Evolutionary conservation across 768 basidiomycete genomes (phyloP).

Genomic region (Leucosporidium creatinivorum): DNA sequence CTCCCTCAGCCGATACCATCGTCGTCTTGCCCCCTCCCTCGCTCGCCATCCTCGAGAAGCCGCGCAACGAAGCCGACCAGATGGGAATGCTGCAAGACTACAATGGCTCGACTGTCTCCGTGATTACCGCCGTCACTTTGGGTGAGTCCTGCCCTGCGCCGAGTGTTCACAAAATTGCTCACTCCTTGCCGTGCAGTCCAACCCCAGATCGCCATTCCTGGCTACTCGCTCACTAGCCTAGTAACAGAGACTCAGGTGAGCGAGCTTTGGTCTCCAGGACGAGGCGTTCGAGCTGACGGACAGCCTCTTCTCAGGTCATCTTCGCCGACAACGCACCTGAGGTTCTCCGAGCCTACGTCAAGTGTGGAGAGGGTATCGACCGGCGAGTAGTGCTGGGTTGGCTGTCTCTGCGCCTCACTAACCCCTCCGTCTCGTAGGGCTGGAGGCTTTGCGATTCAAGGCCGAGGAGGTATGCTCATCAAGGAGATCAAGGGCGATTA

Average conservation of each 20-base stretch:
- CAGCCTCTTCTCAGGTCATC: constrained; percentile 14
- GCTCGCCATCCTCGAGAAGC: constrained; percentile 74
- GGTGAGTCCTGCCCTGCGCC: constrained; percentile 41
- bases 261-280: neutral
- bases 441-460: constrained; percentile 91
- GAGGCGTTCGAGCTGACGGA: neutral
- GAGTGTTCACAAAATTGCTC: neutral
- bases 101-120: constrained; percentile 79
- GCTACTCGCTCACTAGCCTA: constrained; percentile 9
- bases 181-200: constrained; percentile 5
- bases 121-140: constrained; percentile 81
- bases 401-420: constrained; percentile 50
- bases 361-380: constrained; percentile 27
- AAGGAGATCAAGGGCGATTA: constrained; percentile 68
- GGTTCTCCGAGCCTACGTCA: constrained; percentile 31
- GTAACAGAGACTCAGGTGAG: neutral
- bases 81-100: constrained; percentile 77
- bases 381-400: neutral
- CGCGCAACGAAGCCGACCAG: constrained; percentile 67
- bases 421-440: constrained; percentile 67
- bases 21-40: constrained; percentile 65
- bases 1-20: constrained; percentile 77
- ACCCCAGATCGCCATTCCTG: constrained; percentile 18
- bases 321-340: constrained; percentile 27
- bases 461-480: constrained; percentile 70